phyloP scores from a whole-genome alignment of 495 filamentous ascomycete genomes.

The Annulohypoxylon stygium region DNA sequence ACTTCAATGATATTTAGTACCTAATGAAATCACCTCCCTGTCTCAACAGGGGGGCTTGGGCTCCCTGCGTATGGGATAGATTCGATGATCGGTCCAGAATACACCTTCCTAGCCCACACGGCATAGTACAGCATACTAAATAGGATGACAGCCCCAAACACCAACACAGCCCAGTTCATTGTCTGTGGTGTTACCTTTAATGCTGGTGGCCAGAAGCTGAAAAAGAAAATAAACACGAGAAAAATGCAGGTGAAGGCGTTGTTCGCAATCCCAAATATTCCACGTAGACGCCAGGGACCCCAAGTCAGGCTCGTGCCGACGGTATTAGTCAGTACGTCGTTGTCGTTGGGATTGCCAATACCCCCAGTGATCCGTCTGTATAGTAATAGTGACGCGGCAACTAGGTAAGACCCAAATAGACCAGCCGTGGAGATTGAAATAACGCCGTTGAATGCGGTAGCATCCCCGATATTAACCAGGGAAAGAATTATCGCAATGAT shows the following conservation, averaged over 20 bases:
- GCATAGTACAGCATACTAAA: conserved; percentile 7
- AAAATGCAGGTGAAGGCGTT: conserved; percentile 10
- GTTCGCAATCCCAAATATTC: conserved; percentile 1
- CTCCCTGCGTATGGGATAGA: conserved; percentile 11
- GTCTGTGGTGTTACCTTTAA: conserved; percentile 1
- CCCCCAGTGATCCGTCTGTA: conserved; percentile 4
- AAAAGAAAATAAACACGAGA: conserved; percentile 14
- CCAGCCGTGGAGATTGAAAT: conserved; percentile 11
- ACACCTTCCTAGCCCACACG: conserved; percentile 11
- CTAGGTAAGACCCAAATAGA: conserved; percentile 6
- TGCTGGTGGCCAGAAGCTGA: conserved; percentile 10
- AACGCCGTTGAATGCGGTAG: conserved; percentile 8
- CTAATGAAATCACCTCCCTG: neutral
- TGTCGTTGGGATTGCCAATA: neutral
- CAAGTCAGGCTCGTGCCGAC: conserved; percentile 8
- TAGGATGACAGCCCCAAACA: neutral
- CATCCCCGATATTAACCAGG: conserved; percentile 8
- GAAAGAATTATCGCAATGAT: conserved; percentile 9
- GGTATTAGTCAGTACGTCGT: conserved; percentile 4
- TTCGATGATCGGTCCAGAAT: conserved; percentile 7
- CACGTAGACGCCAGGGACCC: conserved; percentile 8
- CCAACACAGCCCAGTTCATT: conserved; percentile 9
- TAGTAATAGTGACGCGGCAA: conserved; percentile 4
- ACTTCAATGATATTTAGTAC: neutral
- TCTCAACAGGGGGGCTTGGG: neutral